Evolutionary conservation across 495 filamentous ascomycete genomes (phyloP).

Genomic region (Penicillium soppii): DNA sequence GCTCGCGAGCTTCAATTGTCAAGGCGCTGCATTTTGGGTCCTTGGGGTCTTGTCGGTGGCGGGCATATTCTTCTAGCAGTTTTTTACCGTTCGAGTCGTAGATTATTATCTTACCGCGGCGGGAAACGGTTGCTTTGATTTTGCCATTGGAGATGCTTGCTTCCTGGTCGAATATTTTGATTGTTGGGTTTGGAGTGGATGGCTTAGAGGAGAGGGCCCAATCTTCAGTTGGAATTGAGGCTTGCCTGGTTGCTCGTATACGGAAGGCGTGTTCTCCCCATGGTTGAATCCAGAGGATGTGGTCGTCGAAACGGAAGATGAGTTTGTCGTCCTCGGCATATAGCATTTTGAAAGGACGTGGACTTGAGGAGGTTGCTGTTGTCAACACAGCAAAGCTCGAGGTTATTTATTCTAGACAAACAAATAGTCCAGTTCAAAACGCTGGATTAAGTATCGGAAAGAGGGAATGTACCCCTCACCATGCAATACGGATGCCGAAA

Average conservation of each 20-base stretch:
- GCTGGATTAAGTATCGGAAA: conserved; percentile 2
- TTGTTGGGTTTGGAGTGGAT: conserved; percentile 7
- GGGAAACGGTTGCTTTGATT: conserved; percentile 48
- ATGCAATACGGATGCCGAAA: not conserved
- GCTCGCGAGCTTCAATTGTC: conserved; percentile 52
- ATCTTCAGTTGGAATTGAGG: conserved; percentile 47
- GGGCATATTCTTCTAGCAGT: conserved; percentile 56
- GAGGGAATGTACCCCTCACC: conserved; percentile 4
- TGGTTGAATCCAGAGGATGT: conserved; percentile 53
- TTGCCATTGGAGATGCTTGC: conserved; percentile 50
- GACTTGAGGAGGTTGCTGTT: not conserved
- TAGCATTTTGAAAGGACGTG: conserved; percentile 36
- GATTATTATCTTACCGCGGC: conserved; percentile 51
- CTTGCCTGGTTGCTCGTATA: conserved; percentile 50
- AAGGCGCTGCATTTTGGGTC: conserved; percentile 58
- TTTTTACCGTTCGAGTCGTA: conserved; percentile 41
- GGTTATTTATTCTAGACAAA: not conserved
- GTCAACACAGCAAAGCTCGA: not conserved
- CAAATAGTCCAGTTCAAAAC: too few species aligned
- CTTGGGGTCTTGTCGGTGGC: conserved; percentile 46
- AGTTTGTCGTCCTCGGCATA: conserved; percentile 38
- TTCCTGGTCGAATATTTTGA: conserved; percentile 30
- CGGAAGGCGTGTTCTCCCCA: conserved; percentile 56
- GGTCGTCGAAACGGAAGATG: conserved; percentile 51
- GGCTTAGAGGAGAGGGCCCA: conserved; percentile 49